Evolutionary conservation across 2,329 filamentous ascomycete genomes (phyloP), one percentile per base, ranked within the genome.

Genomic region (Sporothrix protearum): DNA sequence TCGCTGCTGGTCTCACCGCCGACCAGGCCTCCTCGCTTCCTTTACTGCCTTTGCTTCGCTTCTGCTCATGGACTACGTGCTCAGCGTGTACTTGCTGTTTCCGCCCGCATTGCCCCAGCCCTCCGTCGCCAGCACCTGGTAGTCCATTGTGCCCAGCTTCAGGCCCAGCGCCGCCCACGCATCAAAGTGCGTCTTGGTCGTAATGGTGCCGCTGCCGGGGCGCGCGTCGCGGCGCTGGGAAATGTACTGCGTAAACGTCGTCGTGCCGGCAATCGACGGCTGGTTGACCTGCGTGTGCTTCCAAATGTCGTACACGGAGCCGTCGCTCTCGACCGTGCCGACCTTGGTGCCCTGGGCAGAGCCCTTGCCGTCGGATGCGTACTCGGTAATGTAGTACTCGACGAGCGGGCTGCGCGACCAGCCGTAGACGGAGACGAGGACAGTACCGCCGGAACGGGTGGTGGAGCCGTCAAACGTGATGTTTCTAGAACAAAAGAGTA

Each of bases 81-180:
- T 72, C 66, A 78, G 57, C 30, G 77, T 77, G 70, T 79, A 79
- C 74, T 79, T 73, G 55, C 77, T 78, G 22, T 71, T 77, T 10
- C 77, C 78, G 6, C 74, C 76, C 0, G 78, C 78, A 61, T 70
- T 76, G 69, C 77, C 76, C 78, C 78, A 86, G 3, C 84, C 84
- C 77, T 86, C 85, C 0, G 82, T 84, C 2, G 85, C 85, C 25
- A 86, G 75, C 71, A 86, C 84, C 81, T 84, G 82, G 77, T 87
- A 86, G 77, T 86, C 79, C 74, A 82, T 80, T 42, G 76, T 78
- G 3, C 85, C 85, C 28, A 87, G 75, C 71, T 81, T 82, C 77
- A 86, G 76, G 16, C 85, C 85, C 19, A 77, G 74, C 73, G 80
- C 80, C 14, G 77, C 76, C 86, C 86, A 88, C 6, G 83, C 84